These are phyloP conservation scores for Logfia minima DNA, from an alignment of 129 eudicot species.

Conservation along the genomic window DNA sequence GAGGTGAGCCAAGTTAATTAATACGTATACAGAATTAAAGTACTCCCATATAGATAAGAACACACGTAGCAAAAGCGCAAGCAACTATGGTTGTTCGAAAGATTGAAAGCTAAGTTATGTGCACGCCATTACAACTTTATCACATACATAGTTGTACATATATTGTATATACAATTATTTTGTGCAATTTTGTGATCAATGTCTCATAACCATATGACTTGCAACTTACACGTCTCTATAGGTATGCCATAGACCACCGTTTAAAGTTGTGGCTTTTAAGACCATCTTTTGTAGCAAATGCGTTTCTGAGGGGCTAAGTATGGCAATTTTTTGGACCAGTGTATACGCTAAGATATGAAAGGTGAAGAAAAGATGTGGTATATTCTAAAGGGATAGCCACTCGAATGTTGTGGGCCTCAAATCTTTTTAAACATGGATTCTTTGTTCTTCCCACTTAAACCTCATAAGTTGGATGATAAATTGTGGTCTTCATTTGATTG, in stretches of 20 bases:
- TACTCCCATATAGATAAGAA: not conserved
- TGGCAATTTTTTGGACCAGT: conserved; percentile 20
- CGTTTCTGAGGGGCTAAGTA: conserved; percentile 1
- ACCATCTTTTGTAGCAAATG: conserved; percentile 12
- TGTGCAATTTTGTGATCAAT: not conserved
- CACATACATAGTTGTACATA: not conserved
- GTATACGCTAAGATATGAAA: conserved; percentile 23
- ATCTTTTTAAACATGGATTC: conserved; percentile 18
- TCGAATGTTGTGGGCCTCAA: conserved; percentile 16
- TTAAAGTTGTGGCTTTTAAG: not conserved
- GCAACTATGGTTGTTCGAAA: not conserved
- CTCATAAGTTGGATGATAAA: conserved; percentile 24
- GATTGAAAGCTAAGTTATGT: not conserved
- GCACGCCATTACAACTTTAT: not conserved
- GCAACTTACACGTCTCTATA: not conserved
- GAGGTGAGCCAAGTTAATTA: not conserved
- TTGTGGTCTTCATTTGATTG: conserved; percentile 10
- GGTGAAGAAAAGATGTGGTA: conserved; percentile 30
- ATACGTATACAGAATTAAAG: not conserved
- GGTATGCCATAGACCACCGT: conserved; percentile 3
- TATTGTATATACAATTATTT: not conserved
- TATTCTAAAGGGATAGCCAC: conserved; percentile 30
- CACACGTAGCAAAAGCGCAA: not conserved
- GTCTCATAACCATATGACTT: not conserved
- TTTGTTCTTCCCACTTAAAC: conserved; percentile 25